Evolutionary conservation across 2,329 filamentous ascomycete species (phyloP), one percentile per base, ranked within the genome.

Genomic region (Ceratocystis harringtonii): DNA sequence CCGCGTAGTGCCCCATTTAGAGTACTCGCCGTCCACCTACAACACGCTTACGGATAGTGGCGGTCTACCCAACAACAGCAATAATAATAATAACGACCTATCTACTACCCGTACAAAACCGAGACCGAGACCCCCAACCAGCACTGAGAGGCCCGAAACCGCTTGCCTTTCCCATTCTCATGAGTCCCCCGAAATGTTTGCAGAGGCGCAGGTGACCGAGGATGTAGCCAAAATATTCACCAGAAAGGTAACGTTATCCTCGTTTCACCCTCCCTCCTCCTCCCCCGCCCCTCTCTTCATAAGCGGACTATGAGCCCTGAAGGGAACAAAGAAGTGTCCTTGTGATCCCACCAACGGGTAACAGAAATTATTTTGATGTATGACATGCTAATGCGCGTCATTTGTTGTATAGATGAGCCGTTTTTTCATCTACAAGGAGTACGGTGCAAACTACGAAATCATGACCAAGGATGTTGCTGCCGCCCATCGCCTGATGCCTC

Each of bases 351-450:
- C 41, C 32, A 30, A 10, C 15, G 15, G 12, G 19, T 19, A 17
- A 25, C 48, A 64, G 3, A 63, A 30, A 19, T n/a, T 25, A 30
- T n/a, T 4, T 10, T 19, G 5, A 44, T 43, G 15, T 48, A 32
- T 7, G 25, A 30, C 28, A 36, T 32, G 28, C 62, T 52, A 64
- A 32, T 41, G 36, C 12, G 50, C 44, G 22, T 48, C 32, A 55
- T 22, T 52, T 64, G 19, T 8, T 48, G 8, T 19, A 25, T 45
- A 95, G 89, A 86, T 95, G 76, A 82, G 84, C 67, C 84, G 85
- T 0, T 94, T 97, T 75, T 88, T 89, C 72, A 80, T 87, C 62
- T 99, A 99, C 72, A 89, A 95, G 75, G 89, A 95, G 70, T 99
- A 96, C 73, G 89, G 89, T 44, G 88, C 88, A 63, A 92, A 92